phyloP scores from a whole-genome alignment of 352 stramenopile genomes.

The Phytophthora pini region DNA sequence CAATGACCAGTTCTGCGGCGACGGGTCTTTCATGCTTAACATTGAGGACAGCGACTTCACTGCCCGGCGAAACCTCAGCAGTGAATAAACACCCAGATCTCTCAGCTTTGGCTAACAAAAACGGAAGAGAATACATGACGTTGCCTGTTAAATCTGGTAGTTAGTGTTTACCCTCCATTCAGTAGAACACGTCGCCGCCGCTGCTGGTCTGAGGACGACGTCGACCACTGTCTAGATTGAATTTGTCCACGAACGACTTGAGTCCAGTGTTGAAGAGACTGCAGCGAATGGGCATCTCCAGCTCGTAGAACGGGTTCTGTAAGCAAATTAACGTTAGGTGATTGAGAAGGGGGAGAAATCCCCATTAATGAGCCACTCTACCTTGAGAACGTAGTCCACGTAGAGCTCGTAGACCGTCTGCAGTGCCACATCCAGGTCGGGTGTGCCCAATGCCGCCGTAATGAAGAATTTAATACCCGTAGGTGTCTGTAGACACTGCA shows the following conservation, averaged over 20 bases:
- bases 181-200: constrained; percentile 42
- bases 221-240: constrained; percentile 71
- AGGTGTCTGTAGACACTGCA: constrained; percentile 93
- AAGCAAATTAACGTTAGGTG: not conserved
- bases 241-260: constrained; percentile 89
- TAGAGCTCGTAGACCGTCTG: constrained; percentile 94
- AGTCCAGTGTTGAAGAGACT: constrained; percentile 92
- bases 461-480: constrained; percentile 96
- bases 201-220: constrained; percentile 59
- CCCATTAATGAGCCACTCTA: constrained; percentile 17
- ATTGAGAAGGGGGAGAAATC: no score
- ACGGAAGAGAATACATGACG: constrained; percentile 9
- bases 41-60: constrained; percentile 32
- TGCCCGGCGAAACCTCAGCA: not conserved
- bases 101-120: not conserved
- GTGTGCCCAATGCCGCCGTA: constrained; percentile 86
- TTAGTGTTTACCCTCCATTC: not conserved
- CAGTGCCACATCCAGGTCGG: constrained; percentile 85
- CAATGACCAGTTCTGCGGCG: constrained; percentile 72
- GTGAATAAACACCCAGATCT: constrained; percentile 5
- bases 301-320: constrained; percentile 95
- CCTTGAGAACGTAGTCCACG: constrained; percentile 96
- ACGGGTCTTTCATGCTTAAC: constrained; percentile 69
- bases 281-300: constrained; percentile 96
- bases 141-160: not conserved